Percentiles rank a stretch among this genome's conserved stretches.
These are phyloP conservation scores for Candolleomyces eurysporus DNA, from an alignment of 768 basidiomycete species.

Conservation along the genomic window DNA sequence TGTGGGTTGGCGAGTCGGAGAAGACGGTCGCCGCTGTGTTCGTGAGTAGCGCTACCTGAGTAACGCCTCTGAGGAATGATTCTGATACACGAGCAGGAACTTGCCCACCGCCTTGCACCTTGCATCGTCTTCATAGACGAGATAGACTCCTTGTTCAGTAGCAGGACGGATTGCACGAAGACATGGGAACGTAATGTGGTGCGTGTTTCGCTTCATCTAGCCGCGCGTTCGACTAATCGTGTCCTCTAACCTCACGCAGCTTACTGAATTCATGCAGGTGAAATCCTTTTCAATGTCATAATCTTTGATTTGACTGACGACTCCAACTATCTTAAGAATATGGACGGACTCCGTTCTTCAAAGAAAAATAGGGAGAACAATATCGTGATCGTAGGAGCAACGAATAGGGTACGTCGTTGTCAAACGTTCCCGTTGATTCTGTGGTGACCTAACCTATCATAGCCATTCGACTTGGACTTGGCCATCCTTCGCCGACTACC, in stretches of 20 bases:
- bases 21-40: constrained; percentile 14
- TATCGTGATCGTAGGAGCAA: constrained; percentile 17
- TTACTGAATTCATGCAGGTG: constrained; percentile 14
- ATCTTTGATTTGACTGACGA: no score
- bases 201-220: no score
- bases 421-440: neutral
- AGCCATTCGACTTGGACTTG: constrained; percentile 16
- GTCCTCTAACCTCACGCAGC: neutral
- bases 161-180: constrained; percentile 2
- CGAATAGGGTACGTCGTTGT: constrained; percentile 14
- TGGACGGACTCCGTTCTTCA: constrained; percentile 18
- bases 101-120: constrained; percentile 74
- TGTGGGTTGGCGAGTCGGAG: constrained; percentile 14
- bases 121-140: constrained; percentile 82
- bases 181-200: constrained; percentile 7
- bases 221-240: no score
- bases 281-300: neutral
- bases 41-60: constrained; percentile 3
- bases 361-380: constrained; percentile 13
- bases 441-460: neutral
- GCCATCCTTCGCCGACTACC: constrained; percentile 16
- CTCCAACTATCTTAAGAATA: constrained; percentile 5
- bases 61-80: neutral
- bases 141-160: constrained; percentile 63
- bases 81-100: constrained; percentile 37